Conservation (phyloP, 1,284 basidiomycete species). For the Ceratobasidium sp. region DNA sequence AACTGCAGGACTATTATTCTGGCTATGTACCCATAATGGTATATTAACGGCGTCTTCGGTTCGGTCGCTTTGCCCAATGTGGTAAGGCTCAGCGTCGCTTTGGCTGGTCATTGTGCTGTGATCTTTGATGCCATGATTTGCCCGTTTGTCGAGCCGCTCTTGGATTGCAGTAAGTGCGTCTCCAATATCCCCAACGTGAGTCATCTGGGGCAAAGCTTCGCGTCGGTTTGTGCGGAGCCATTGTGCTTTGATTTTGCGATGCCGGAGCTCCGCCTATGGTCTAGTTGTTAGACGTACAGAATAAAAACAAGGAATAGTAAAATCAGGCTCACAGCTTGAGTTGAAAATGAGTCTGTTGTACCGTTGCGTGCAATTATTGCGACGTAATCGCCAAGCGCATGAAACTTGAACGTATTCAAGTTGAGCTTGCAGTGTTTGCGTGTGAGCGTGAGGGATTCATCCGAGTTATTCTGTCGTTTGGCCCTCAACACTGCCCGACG, state of each 20-base stretch:
- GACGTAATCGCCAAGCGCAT: conserved; percentile 54
- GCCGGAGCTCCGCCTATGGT: conserved; percentile 45
- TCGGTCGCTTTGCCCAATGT: conserved; percentile 41
- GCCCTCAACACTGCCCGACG: not conserved
- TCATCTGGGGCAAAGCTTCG: conserved; percentile 45
- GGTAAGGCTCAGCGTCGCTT: conserved; percentile 37
- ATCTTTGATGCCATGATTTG: conserved; percentile 6
- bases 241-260: conserved; percentile 46
- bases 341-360: conserved; percentile 55
- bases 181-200: conserved; percentile 41
- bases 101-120: not conserved
- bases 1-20: conserved; percentile 47
- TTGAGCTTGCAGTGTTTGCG: conserved; percentile 48
- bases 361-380: conserved; percentile 52
- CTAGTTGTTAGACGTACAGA: too few species aligned
- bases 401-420: conserved; percentile 54
- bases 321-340: conserved; percentile 53
- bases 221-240: conserved; percentile 47
- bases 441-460: too few species aligned
- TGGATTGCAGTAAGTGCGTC: conserved; percentile 11
- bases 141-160: conserved; percentile 37
- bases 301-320: too few species aligned
- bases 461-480: not conserved
- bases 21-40: conserved; percentile 41
- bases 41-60: conserved; percentile 47